phyloP scores from a whole-genome alignment of 1,284 basidiomycete genomes.

The Pseudozyma hubeiensis region DNA sequence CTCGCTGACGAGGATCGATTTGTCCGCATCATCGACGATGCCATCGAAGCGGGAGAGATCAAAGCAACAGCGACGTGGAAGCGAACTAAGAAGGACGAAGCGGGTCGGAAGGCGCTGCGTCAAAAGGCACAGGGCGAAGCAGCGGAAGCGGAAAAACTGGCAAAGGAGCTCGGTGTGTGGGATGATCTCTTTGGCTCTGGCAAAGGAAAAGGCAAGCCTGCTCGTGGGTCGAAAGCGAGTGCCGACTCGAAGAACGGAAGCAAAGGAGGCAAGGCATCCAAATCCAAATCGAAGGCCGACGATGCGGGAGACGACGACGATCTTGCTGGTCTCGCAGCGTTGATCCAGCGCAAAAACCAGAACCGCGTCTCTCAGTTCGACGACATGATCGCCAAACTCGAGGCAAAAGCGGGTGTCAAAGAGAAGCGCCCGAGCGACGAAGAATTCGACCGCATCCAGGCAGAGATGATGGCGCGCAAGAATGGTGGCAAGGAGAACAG shows the following conservation, averaged over 20 bases:
- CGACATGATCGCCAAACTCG: constrained; percentile 58
- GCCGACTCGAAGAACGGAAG: constrained; percentile 2
- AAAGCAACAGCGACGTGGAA: constrained; percentile 38
- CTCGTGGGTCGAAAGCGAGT: constrained; percentile 9
- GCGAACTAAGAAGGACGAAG: constrained; percentile 39
- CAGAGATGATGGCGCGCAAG: constrained; percentile 46
- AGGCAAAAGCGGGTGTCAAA: constrained; percentile 54
- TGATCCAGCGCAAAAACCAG: constrained; percentile 52
- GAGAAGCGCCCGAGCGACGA: constrained; percentile 44
- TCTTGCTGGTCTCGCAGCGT: constrained; percentile 48
- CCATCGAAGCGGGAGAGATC: constrained; percentile 52
- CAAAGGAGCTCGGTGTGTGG: constrained; percentile 65
- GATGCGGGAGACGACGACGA: constrained; percentile 52
- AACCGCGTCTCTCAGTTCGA: constrained; percentile 54
- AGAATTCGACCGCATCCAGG: constrained; percentile 54
- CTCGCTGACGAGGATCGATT: constrained; percentile 58
- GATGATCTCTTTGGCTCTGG: constrained; percentile 63
- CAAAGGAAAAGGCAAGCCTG: constrained; percentile 38
- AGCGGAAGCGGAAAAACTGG: constrained; percentile 58
- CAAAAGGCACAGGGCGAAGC: constrained; percentile 56
- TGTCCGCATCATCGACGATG: constrained; percentile 52
- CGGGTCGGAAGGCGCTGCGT: constrained; percentile 45
- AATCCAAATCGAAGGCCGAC: constrained; percentile 20
- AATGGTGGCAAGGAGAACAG: constrained; percentile 37
- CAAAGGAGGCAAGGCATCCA: constrained; percentile 23